Percentiles rank a stretch among this genome's conserved stretches.
phyloP scores from a whole-genome alignment of 163 green algal species.

The Chlorella variabilis region DNA sequence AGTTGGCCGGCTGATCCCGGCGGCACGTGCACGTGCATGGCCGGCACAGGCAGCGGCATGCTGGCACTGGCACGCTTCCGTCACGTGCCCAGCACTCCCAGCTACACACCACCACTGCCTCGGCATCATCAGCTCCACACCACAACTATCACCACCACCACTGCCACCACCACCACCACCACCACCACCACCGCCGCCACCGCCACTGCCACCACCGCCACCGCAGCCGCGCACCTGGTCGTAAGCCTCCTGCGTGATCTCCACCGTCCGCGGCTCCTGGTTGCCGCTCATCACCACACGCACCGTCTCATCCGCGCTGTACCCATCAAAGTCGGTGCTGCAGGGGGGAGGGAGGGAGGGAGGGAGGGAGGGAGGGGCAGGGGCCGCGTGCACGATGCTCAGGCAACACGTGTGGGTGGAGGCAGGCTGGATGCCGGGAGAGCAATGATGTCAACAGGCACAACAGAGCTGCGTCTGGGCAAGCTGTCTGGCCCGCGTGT shows the following conservation, averaged over 20 bases:
- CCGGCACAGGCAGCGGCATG: too few species aligned
- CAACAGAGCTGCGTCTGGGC: too few species aligned
- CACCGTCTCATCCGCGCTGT: conserved; percentile 71
- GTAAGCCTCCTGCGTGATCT: conserved; percentile 74
- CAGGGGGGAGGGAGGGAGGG: background rate
- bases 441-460: background rate
- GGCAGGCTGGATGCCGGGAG: background rate
- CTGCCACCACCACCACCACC: background rate
- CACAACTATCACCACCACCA: background rate
- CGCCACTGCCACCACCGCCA: background rate
- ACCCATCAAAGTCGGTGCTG: conserved; percentile 73
- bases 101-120: too few species aligned
- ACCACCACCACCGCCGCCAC: background rate
- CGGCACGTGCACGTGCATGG: background rate
- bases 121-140: too few species aligned
- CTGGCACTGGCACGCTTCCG: too few species aligned
- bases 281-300: conserved; percentile 72
- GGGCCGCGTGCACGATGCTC: background rate
- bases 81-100: too few species aligned
- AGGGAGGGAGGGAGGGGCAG: background rate
- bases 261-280: conserved; percentile 64
- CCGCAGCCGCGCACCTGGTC: conserved; percentile 48
- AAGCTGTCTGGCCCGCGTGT: background rate
- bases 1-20: too few species aligned
- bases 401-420: too few species aligned